Base-by-base conservation (phyloP, 1,284 basidiomycete genomes). In the Moesziomyces globuligerus region DNA sequence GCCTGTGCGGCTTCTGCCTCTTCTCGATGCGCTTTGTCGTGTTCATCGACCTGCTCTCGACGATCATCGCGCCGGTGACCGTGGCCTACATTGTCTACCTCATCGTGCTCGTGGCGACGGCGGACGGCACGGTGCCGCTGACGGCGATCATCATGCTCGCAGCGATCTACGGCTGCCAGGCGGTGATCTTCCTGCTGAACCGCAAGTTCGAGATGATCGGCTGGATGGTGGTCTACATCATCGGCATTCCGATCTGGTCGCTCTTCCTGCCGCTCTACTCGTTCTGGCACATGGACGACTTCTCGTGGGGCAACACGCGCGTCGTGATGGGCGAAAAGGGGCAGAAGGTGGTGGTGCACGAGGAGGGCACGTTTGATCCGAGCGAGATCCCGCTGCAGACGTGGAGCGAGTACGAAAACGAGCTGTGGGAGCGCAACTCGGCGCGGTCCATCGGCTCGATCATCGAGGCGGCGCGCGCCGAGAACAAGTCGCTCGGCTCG, bases 251-350 rank as follows among this genome's bases (percentile, higher is more conserved):
- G 4, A 88, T 88, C 46, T 94, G 93, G 86, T 94, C 94, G 20
- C 90, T 98, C 85, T 87, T 94, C 84, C 87, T 98, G 37, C 95
- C 94, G 1, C 85, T 97, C 20, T 97, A 97, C 84, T 95, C 95
- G 1, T 98, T 98, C 89, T 98, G 94, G 95, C 89, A 87, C 74
- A 98, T 98, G 94, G 95, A 98, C 84, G 93, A 96, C 84, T 98
- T 98, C 88, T 94, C 92, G 4, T 83, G 83, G 96, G 96, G 96
- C 88, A 87, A 88, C 44, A 96, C 94, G 20, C 91, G 92, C 88
- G 83, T 94, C 66, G 94, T 98, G 29, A 85, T 96, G 73, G 95
- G 94, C 74, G 95, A 98, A 84, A 88, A 90, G 58, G 95, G 94
- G 26, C 93, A 81, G 73, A 81, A 80, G 85, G 86, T 97, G 73